Conservation (phyloP, 2,329 filamentous ascomycete genomes). For the Microcyclospora tardicrescens region DNA sequence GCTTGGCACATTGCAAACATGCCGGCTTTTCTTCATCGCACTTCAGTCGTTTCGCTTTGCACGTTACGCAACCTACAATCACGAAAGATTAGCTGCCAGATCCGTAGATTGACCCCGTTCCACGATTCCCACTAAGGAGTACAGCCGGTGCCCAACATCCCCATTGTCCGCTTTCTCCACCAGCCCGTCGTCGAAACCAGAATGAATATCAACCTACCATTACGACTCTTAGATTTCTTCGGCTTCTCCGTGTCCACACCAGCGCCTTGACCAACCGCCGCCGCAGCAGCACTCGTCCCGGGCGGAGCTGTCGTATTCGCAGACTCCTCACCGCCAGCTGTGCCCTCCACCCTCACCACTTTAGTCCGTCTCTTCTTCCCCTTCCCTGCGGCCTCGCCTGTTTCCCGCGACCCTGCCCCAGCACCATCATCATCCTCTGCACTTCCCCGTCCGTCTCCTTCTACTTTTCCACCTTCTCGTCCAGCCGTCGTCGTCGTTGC, state of each 20-base stretch:
- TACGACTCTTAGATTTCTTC: slow-evolving; percentile 63
- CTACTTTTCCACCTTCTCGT: too few relatives aligned
- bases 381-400: slow-evolving; percentile 19
- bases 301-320: too few relatives aligned
- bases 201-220: slow-evolving; percentile 42
- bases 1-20: slow-evolving; percentile 52
- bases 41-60: slow-evolving; percentile 60
- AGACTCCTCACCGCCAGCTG: slow-evolving; percentile 10
- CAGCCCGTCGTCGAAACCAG: slow-evolving; percentile 2
- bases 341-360: slow-evolving; percentile 12
- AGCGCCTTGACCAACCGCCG: too few relatives aligned
- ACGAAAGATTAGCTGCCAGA: slow-evolving; percentile 10
- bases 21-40: slow-evolving; percentile 60
- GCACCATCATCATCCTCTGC: too few relatives aligned
- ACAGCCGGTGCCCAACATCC: not conserved
- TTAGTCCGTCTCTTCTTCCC: slow-evolving; percentile 15
- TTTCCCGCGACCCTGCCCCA: not conserved
- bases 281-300: too few relatives aligned
- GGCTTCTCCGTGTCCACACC: slow-evolving; percentile 37
- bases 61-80: slow-evolving; percentile 53
- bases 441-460: too few relatives aligned
- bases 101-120: not conserved
- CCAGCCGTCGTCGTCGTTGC: slow-evolving; percentile 10
- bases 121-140: not conserved
- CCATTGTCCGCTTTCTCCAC: slow-evolving; percentile 4